These are phyloP conservation scores for Daldinia grandis DNA, from an alignment of 495 filamentous ascomycete species.

Conservation along the genomic window DNA sequence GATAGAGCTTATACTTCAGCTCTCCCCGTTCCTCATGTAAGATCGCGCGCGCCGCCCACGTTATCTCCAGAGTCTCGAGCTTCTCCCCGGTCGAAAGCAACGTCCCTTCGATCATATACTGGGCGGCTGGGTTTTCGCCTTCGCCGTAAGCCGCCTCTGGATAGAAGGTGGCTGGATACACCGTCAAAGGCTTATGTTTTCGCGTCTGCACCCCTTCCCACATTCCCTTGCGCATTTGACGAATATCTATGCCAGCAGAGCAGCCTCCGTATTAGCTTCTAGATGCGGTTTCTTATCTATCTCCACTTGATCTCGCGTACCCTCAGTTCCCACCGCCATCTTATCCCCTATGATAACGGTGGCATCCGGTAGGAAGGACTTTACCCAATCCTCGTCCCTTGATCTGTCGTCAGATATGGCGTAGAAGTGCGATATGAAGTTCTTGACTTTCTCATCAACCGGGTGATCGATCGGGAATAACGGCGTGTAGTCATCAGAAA, in stretches of 20 bases:
- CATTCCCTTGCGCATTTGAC: constrained; percentile 35
- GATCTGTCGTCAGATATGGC: constrained; percentile 48
- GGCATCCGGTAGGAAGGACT: constrained; percentile 47
- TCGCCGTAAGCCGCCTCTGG: constrained; percentile 18
- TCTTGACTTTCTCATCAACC: constrained; percentile 36
- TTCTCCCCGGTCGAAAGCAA: constrained; percentile 26
- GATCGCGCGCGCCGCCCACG: constrained; percentile 43
- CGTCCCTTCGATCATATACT: constrained; percentile 50
- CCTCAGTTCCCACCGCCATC: constrained; percentile 42
- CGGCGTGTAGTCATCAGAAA: constrained; percentile 34
- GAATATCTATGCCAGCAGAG: constrained; percentile 34
- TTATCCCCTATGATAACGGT: constrained; percentile 46
- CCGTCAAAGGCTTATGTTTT: constrained; percentile 44
- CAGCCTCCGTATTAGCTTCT: background rate
- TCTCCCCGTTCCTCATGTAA: constrained; percentile 30
- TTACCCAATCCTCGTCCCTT: constrained; percentile 51
- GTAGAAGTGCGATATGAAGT: constrained; percentile 51
- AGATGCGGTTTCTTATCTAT: background rate
- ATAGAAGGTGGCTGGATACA: constrained; percentile 42
- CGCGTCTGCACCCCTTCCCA: constrained; percentile 44
- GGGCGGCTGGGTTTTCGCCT: constrained; percentile 8
- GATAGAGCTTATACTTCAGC: constrained; percentile 41
- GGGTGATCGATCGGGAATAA: constrained; percentile 41
- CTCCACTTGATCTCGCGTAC: constrained; percentile 24
- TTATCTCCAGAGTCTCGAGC: constrained; percentile 11